Evolutionary conservation across 2,329 filamentous ascomycete species (phyloP).

Genomic region (Colletotrichum limetticola): DNA sequence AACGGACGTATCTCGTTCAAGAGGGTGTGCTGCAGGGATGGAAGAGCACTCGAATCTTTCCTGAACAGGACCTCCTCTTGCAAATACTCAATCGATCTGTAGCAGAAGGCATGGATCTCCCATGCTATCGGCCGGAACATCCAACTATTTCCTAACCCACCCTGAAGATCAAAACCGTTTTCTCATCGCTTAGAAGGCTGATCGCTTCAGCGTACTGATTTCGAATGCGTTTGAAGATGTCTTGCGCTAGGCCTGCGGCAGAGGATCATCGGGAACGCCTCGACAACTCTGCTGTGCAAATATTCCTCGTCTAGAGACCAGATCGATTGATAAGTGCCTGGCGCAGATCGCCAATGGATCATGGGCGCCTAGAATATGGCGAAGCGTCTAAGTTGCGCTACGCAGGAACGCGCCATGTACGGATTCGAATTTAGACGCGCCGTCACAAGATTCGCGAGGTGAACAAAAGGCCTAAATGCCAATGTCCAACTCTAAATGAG

Average conservation of each 20-base stretch:
- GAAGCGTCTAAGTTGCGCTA: background rate
- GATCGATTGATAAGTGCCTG: background rate
- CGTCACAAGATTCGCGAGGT: background rate
- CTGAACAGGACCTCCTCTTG: background rate
- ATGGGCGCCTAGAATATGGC: background rate
- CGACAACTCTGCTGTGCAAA: background rate
- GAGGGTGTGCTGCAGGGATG: conserved; percentile 14
- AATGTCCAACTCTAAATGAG: background rate
- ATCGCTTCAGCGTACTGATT: background rate
- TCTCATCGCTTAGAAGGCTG: background rate
- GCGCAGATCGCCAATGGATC: background rate
- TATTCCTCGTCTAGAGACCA: background rate
- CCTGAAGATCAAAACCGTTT: background rate
- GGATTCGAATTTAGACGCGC: background rate
- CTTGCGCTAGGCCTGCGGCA: background rate
- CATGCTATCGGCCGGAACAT: background rate
- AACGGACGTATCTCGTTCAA: conserved; percentile 19
- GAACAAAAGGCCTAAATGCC: background rate
- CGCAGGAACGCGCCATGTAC: background rate
- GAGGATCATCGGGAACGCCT: background rate
- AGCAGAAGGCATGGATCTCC: background rate
- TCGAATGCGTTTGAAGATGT: background rate
- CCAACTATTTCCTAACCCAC: background rate
- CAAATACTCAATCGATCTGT: background rate
- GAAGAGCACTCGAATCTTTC: background rate